These are phyloP conservation scores for Ilex paraguariensis DNA, from an alignment of 305 asterid species.

Conservation along the genomic window DNA sequence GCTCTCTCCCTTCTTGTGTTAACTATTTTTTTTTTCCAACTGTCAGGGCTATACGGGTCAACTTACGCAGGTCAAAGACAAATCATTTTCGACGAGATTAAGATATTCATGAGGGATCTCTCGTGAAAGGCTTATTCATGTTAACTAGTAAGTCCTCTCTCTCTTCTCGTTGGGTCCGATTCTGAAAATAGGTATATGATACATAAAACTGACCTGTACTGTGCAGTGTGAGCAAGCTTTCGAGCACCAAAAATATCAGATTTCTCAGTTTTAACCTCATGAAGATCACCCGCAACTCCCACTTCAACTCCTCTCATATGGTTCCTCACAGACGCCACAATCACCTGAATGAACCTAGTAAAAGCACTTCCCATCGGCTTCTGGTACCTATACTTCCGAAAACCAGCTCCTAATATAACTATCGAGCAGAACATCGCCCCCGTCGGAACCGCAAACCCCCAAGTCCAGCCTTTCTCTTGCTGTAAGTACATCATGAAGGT, in stretches of 20 bases:
- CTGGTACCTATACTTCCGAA: constrained; percentile 50
- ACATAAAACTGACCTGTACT: constrained; percentile 41
- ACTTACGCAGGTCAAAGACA: no score
- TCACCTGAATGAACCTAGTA: constrained; percentile 63
- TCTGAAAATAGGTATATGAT: background rate
- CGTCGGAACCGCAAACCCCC: constrained; percentile 69
- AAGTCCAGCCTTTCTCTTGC: constrained; percentile 51
- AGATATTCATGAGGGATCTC: no score
- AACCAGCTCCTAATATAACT: constrained; percentile 39
- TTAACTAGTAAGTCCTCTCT: no score
- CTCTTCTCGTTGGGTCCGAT: no score
- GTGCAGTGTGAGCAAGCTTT: constrained; percentile 52
- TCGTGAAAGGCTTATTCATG: no score
- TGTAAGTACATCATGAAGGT: constrained; percentile 58
- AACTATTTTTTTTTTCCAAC: no score
- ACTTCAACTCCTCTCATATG: constrained; percentile 41
- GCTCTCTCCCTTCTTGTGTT: no score
- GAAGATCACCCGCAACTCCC: constrained; percentile 21
- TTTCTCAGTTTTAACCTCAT: constrained; percentile 49
- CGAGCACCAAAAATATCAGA: constrained; percentile 63
- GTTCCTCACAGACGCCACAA: constrained; percentile 47
- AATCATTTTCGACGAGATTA: no score
- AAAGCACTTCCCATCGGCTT: constrained; percentile 82
- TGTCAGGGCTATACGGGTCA: no score
- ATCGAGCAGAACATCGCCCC: constrained; percentile 43